These are phyloP conservation scores for Cynanchum wilfordii DNA, from an alignment of 257 asterid species.

Conservation along the genomic window DNA sequence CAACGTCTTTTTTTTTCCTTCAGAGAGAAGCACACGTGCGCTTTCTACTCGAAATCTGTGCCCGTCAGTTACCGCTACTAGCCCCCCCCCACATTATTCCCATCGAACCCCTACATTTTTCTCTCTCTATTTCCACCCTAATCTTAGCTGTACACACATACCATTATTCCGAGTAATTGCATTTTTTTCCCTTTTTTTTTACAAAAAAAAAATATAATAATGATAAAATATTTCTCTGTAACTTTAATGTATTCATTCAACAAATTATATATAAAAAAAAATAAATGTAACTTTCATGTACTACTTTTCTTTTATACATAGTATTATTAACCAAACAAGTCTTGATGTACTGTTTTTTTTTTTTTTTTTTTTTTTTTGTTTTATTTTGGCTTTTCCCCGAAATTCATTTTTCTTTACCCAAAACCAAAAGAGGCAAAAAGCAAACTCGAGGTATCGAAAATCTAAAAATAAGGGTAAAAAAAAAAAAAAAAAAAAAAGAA, in stretches of 20 bases:
- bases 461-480: constrained; percentile 14
- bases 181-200: too few relatives aligned
- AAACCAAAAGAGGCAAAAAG: constrained; percentile 28
- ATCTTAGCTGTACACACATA: background rate
- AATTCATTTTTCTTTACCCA: constrained; percentile 16
- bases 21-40: constrained; percentile 47
- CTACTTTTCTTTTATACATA: background rate
- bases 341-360: background rate
- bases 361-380: constrained; percentile 1
- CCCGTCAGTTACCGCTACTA: constrained; percentile 18
- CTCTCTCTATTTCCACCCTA: background rate
- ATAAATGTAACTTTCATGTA: background rate
- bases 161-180: too few relatives aligned
- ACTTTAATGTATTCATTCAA: too few relatives aligned
- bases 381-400: constrained; percentile 5
- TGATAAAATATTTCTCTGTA: too few relatives aligned
- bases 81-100: background rate
- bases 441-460: constrained; percentile 50
- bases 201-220: too few relatives aligned
- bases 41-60: constrained; percentile 30
- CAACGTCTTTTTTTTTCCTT: constrained; percentile 18
- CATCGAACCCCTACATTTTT: constrained; percentile 10
- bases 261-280: too few relatives aligned
- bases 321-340: background rate
- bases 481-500: constrained; percentile 25